Conservation (phyloP, 2,329 filamentous ascomycete genomes). For the Diaporthe citrichinensis region DNA sequence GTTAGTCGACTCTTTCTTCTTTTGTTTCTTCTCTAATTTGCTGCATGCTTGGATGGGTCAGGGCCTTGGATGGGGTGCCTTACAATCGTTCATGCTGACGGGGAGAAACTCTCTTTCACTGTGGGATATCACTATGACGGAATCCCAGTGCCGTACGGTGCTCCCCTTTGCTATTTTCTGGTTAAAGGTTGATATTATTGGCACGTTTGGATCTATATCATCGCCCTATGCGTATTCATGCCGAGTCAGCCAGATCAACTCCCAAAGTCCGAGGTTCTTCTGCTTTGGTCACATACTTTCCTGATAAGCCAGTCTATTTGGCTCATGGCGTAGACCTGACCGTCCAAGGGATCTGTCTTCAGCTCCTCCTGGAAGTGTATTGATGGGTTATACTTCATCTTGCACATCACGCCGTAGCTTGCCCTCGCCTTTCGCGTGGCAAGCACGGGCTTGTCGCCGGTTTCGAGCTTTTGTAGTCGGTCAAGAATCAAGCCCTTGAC, state of each 20-base stretch:
- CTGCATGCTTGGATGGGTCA: not conserved
- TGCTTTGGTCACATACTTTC: constrained; percentile 48
- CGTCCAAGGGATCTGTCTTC: constrained; percentile 51
- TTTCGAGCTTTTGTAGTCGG: constrained; percentile 62
- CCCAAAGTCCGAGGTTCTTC: no score
- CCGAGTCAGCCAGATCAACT: constrained; percentile 13
- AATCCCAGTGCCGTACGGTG: constrained; percentile 54
- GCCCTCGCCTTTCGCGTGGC: constrained; percentile 57
- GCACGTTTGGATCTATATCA: constrained; percentile 52
- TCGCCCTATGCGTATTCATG: constrained; percentile 52
- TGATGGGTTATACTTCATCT: constrained; percentile 53
- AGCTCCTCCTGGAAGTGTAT: constrained; percentile 55
- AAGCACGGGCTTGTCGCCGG: constrained; percentile 58
- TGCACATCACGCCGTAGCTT: constrained; percentile 59
- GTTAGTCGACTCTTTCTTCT: not conserved
- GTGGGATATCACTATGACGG: constrained; percentile 56
- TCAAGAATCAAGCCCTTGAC: constrained; percentile 67
- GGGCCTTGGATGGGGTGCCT: constrained; percentile 30
- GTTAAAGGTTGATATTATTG: constrained; percentile 53
- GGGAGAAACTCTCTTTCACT: constrained; percentile 55
- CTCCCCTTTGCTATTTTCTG: constrained; percentile 52
- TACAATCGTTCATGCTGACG: constrained; percentile 54
- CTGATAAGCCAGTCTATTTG: constrained; percentile 60
- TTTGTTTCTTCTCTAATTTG: not conserved
- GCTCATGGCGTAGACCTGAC: constrained; percentile 55